phyloP scores from a whole-genome alignment of 1,284 basidiomycete genomes.

The Tilletia walkeri region DNA sequence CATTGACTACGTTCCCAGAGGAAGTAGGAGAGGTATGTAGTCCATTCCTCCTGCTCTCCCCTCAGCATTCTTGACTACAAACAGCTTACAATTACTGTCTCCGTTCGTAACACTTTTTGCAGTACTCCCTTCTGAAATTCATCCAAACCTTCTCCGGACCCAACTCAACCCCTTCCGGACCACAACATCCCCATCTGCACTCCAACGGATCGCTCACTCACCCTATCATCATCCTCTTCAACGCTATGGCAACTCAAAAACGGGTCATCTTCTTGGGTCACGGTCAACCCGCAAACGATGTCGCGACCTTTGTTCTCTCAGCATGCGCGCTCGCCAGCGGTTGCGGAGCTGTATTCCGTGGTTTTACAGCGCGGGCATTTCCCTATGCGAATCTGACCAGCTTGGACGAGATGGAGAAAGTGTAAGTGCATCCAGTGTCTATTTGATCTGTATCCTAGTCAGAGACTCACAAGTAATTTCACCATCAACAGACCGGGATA shows the following conservation, averaged over 20 bases:
- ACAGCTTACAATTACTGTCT: too few species aligned
- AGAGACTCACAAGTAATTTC: not conserved
- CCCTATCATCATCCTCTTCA: conserved; percentile 89
- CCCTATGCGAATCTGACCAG: conserved; percentile 89
- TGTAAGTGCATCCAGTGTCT: conserved; percentile 60
- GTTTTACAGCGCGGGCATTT: conserved; percentile 82
- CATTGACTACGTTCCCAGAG: conserved; percentile 61
- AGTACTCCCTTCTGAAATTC: conserved; percentile 86
- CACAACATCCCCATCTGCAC: conserved; percentile 85
- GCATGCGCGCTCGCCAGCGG: conserved; percentile 89
- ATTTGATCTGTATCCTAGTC: not conserved
- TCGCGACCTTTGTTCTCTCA: conserved; percentile 84
- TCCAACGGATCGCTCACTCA: conserved; percentile 86
- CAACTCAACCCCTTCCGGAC: conserved; percentile 62
- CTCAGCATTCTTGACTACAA: conserved; percentile 3
- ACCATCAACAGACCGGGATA: conserved; percentile 69
- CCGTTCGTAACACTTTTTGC: not conserved
- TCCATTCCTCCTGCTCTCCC: conserved; percentile 26
- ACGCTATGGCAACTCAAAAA: conserved; percentile 88
- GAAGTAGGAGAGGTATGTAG: conserved; percentile 86
- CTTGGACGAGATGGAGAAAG: conserved; percentile 81
- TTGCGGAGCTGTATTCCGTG: conserved; percentile 73
- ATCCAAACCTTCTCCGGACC: conserved; percentile 80
- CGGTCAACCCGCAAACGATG: conserved; percentile 70
- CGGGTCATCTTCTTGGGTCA: conserved; percentile 91